phyloP scores from a whole-genome alignment of 2,329 filamentous ascomycete species.

The Bipolaris cookei region DNA sequence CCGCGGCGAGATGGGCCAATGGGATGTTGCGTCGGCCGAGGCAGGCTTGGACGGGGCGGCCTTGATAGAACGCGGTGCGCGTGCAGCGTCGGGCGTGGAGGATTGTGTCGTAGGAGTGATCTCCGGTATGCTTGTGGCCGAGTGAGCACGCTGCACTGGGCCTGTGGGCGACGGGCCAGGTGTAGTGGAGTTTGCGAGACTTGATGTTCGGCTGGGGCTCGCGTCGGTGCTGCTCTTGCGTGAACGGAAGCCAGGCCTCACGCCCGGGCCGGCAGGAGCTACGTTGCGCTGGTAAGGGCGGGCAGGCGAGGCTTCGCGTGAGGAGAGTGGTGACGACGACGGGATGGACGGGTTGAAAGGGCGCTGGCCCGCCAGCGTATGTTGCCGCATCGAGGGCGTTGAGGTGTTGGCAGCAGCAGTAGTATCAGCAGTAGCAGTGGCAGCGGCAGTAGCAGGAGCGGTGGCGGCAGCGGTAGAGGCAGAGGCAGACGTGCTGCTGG shows the following conservation, averaged over 20 bases:
- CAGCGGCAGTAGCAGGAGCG: conserved; percentile 11
- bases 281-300: conserved; percentile 41
- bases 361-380: conserved; percentile 35
- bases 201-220: conserved; percentile 50
- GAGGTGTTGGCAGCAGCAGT: conserved; percentile 11
- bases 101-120: conserved; percentile 65
- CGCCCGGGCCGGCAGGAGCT: conserved; percentile 24
- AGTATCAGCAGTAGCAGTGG: conserved; percentile 24
- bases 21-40: conserved; percentile 59
- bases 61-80: conserved; percentile 49
- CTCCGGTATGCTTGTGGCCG: conserved; percentile 70
- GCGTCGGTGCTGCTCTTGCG: conserved; percentile 55
- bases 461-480: conserved; percentile 18
- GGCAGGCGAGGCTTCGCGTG: conserved; percentile 56
- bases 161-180: conserved; percentile 64
- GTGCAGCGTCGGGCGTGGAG: conserved; percentile 63
- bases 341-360: conserved; percentile 42
- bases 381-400: conserved; percentile 30
- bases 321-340: conserved; percentile 53
- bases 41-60: conserved; percentile 53
- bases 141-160: conserved; percentile 69
- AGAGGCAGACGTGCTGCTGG: not conserved
- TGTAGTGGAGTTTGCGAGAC: conserved; percentile 42
- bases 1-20: conserved; percentile 80
- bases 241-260: conserved; percentile 44